Conservation (phyloP, 2,329 filamentous ascomycete genomes). For the Hypoxylon rubiginosum region DNA sequence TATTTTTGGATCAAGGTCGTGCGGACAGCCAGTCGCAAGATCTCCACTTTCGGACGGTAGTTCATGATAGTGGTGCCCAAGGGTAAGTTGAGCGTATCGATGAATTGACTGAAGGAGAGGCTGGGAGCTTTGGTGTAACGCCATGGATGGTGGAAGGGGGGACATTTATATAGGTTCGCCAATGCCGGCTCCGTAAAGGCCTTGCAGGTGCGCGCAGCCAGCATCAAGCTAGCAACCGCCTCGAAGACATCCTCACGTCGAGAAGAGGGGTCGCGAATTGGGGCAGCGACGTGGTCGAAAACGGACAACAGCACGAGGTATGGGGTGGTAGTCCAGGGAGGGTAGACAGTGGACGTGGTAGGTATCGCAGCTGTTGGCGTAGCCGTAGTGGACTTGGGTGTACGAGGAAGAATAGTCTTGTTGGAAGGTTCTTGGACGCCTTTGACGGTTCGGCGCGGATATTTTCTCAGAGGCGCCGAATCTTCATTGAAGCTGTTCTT, state of each 20-base stretch:
- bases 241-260: constrained; percentile 59
- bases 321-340: constrained; percentile 63
- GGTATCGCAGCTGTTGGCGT: constrained; percentile 3
- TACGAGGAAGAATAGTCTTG: constrained; percentile 10
- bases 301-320: constrained; percentile 78
- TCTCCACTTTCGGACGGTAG: constrained; percentile 79
- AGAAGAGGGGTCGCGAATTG: constrained; percentile 61
- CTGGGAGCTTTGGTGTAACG: constrained; percentile 56
- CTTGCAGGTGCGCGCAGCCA: constrained; percentile 72
- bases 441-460: constrained; percentile 11
- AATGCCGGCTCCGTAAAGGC: constrained; percentile 79
- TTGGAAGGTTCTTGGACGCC: neutral
- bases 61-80: constrained; percentile 66
- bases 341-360: constrained; percentile 66
- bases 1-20: constrained; percentile 48
- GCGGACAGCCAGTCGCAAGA: constrained; percentile 76
- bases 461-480: constrained; percentile 16
- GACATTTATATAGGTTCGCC: constrained; percentile 77
- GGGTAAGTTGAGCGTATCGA: constrained; percentile 56
- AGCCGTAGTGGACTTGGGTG: constrained; percentile 17
- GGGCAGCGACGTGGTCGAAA: constrained; percentile 75
- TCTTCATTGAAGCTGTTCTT: constrained; percentile 21
- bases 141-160: constrained; percentile 67
- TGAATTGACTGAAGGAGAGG: constrained; percentile 66
- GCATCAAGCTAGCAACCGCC: constrained; percentile 65